Evolutionary conservation across 2,329 filamentous ascomycete genomes (phyloP), one percentile per base, ranked within the genome.

Genomic region (Paecilomyces variotii): DNA sequence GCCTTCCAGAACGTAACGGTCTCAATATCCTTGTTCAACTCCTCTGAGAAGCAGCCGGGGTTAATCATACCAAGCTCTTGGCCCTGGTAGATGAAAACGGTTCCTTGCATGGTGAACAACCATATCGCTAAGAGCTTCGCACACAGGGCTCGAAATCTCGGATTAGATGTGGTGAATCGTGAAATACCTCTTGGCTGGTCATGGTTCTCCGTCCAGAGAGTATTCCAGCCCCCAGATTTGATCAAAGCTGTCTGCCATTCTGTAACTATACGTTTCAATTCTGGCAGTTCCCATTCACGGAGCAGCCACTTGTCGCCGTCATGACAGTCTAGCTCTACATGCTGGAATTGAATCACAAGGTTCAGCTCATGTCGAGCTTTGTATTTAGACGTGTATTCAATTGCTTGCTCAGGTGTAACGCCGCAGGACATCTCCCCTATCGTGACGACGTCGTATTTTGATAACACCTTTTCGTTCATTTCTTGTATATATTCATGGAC

Each of bases 171-270:
- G 10, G 74, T 75, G 28, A 62, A 63, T 9, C 63, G 57, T 2
- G 59, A 62, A 12, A 65, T 60, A 0, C 56, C 57, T 19, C 63
- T 79, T 3, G 80, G 77, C 63, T 85, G 81, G 65, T 86, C 84
- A 70, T 87, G 84, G 67, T 84, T 85, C 67, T 86, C 84, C 24
- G 84, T 75, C 65, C 83, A 86, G 19, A 84, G 69, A 0, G 83
- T 81, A 62, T 83, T 84, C 84, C 84, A 86, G 19, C 81, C 83
- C 54, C 80, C 73, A 30, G 78, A 75, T 56, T 78, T 76, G 73
- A 84, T 57, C 74, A 83, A 79, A 12, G 78, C 72, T 0, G 67
- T 69, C 65, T 83, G 80, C 76, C 78, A 81, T 30, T 76, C 74
- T 26, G 62, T 66, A 30, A 77, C 70, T 53, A 75, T 75, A 19